Base-by-base conservation (phyloP, 257 asterid species). In the Nyctanthes arbortristis region DNA sequence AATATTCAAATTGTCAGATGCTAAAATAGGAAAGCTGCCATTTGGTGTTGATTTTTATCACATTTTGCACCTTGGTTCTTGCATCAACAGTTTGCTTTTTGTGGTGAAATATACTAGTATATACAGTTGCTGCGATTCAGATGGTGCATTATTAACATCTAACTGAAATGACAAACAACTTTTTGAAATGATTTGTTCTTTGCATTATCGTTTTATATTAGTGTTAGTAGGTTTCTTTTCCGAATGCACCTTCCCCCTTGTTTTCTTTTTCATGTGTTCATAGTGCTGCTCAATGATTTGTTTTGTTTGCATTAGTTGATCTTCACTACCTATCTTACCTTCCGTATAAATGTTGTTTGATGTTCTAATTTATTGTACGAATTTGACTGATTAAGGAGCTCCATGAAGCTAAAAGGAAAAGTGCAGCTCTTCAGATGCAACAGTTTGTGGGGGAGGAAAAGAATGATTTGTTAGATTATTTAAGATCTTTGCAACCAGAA, bases 351-450 rank as follows among this genome's bases (percentile, higher is more conserved):
- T 47, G 30, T 59, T 14, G 47, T 49, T 61, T 32, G 59, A 34
- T 37, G 5, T 45, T 69, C 31, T 61, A n/a, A 36, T 11, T 37
- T 8, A 18, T 52, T 32, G 29, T 30, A 37, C 55, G 8, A 56
- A 55, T 75, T 69, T 71, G 35, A 73, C 70, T 47, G 36, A 49
- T 63, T 57, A 79, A 93, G 98, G 98, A 93, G 78, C 96, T 93
- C 78, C 89, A 68, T 61, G 96, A 89, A 79, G 96, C 84, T 45
- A 86, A 89, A 85, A 82, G 97, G 82, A 93, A 89, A 82, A 85
- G 79, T 74, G 93, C 91, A 55, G 98, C 98, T 69, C 92, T 93
- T 73, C 98, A 93, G 82, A 89, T 93, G 98, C 98, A 93, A 81
- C 96, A 87, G 78, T 88, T 93, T 86, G 97, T 89, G 14, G 96